Evolutionary conservation across 2,329 filamentous ascomycete species (phyloP).

Genomic region (Chrysoporthe puriensis): DNA sequence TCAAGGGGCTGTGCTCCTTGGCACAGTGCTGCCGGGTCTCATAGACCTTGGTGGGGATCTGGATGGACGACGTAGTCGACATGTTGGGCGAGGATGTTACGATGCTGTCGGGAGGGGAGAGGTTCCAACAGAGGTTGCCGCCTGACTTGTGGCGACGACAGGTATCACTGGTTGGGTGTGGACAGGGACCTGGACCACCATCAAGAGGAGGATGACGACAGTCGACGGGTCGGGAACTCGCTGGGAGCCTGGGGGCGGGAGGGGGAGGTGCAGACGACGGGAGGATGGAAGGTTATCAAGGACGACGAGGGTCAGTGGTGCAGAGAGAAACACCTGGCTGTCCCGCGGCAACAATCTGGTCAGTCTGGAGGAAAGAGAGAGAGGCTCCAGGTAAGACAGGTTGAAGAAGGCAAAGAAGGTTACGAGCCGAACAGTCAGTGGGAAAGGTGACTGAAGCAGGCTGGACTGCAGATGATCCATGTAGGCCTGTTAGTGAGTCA

Average conservation of each 20-base stretch:
- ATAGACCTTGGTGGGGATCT: slow-evolving; percentile 58
- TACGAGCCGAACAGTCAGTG: slow-evolving; percentile 23
- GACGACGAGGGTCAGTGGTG: slow-evolving; percentile 9
- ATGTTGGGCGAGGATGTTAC: slow-evolving; percentile 43
- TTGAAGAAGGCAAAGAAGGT: slow-evolving; percentile 17
- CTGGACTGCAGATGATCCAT: slow-evolving; percentile 21
- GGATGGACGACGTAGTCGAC: slow-evolving; percentile 65
- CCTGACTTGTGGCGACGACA: slow-evolving; percentile 4
- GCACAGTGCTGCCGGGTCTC: slow-evolving; percentile 41
- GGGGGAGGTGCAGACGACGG: slow-evolving; percentile 14
- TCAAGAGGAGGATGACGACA: slow-evolving; percentile 21
- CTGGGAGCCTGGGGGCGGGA: not conserved
- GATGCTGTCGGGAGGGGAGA: not conserved
- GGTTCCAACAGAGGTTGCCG: slow-evolving; percentile 4
- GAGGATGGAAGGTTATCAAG: slow-evolving; percentile 8
- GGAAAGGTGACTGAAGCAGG: slow-evolving; percentile 13
- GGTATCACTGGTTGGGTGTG: slow-evolving; percentile 18
- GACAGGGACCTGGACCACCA: slow-evolving; percentile 22
- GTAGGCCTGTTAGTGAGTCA: slow-evolving; percentile 9
- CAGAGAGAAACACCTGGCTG: slow-evolving; percentile 11
- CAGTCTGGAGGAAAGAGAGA: not conserved
- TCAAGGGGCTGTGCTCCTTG: slow-evolving; percentile 47
- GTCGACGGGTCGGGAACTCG: not conserved
- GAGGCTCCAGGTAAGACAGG: slow-evolving; percentile 8
- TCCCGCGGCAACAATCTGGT: slow-evolving; percentile 1